Evolutionary conservation across 2,329 filamentous ascomycete species (phyloP), one percentile per base, ranked within the genome.

Genomic region (Sporothrix mexicana): DNA sequence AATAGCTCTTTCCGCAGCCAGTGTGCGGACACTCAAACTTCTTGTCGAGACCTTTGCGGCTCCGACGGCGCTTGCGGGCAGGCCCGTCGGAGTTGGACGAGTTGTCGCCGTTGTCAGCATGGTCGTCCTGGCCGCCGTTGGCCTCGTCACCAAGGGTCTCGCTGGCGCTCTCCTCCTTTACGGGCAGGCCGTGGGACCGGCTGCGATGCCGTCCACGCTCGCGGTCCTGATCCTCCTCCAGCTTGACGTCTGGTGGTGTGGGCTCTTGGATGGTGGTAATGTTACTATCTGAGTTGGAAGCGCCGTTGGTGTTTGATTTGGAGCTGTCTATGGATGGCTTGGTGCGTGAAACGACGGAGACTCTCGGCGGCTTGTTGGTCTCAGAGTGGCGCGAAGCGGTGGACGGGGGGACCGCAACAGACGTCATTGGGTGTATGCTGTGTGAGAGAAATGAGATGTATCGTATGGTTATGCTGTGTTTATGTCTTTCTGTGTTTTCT

Each of bases 1-100:
- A 98, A 81, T 99, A 99, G 80, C 92, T 97, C 85, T 98, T 99
- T 55, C 94, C 95, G 78, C 96, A 99, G 53, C 92, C 93, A 76
- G 93, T 91, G 74, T 94, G 90, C 5, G 92, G 91, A 80, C 96
- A 99, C 78, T 93, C 91, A 76, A 94, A 95, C 78, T 91, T 90
- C 83, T 94, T 95, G 80, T 94, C 92, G 55, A 93, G 83, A 2
- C 91, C 92, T 80, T 94, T 94, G 76, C 92, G 88, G 82, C 92
- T 94, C 72, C 92, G 84, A 76, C 92, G 84, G 73, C 91, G 85
- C 82, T 94, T 90, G 72, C 86, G 85, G 5, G 83, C 82, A 2
- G 86, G 85, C 1, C 86, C 86, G 43, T 88, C 86, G 2, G 85
- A 86, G 76, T 85, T 86, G 47, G 86, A 87, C 5, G 86, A 87